Evolutionary conservation across 768 basidiomycete species (phyloP).

Genomic region (Symmetrospora coprosmae): DNA sequence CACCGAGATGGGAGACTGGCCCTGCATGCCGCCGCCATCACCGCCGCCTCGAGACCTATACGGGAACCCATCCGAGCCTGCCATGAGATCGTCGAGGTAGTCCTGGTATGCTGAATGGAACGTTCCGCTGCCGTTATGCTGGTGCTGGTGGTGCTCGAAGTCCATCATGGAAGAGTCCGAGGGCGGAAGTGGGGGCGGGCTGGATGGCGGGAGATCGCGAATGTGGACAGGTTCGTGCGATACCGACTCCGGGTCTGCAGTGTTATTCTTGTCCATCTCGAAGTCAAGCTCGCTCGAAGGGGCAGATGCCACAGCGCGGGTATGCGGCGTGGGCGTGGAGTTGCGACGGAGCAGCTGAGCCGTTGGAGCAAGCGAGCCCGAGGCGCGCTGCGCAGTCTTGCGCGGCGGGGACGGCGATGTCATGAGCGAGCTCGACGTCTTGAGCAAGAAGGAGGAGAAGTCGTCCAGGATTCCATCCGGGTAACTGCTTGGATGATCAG

Average conservation of each 20-base stretch:
- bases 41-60: background rate
- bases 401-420: slow-evolving; percentile 4
- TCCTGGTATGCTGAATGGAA: background rate
- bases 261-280: too few relatives aligned
- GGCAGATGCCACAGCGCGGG: background rate
- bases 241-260: too few relatives aligned
- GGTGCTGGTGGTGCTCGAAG: background rate
- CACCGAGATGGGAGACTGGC: slow-evolving; percentile 9
- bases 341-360: background rate
- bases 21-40: background rate
- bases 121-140: background rate
- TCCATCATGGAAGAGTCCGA: background rate
- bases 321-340: background rate
- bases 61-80: background rate
- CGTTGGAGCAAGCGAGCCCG: background rate
- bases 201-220: slow-evolving; percentile 11
- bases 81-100: background rate
- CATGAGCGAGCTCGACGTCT: background rate
- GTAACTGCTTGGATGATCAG: too few relatives aligned
- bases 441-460: slow-evolving; percentile 2
- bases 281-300: slow-evolving; percentile 3
- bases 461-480: slow-evolving; percentile 16
- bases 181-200: slow-evolving; percentile 8
- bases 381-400: background rate
- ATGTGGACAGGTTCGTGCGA: too few relatives aligned